Percentiles rank a stretch among this genome's conserved stretches.
Evolutionary conservation across 129 eudicot species (phyloP).

Genomic region (Helianthus tuberosus): DNA sequence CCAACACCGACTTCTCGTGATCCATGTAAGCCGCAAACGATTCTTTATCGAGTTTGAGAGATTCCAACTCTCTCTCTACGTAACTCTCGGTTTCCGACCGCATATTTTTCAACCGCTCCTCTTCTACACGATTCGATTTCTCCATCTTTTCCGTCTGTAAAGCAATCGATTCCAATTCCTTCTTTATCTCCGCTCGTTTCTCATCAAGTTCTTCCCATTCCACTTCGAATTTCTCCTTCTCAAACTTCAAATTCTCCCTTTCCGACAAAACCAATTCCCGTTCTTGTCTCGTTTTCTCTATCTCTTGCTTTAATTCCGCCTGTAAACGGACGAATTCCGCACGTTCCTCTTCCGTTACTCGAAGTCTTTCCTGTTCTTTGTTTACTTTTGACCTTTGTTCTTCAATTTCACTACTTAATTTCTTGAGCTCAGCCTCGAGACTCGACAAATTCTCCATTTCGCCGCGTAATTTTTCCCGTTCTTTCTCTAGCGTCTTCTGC

Average conservation of each 20-base stretch:
- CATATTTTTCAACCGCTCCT: slow-evolving; percentile 66
- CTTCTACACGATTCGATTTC: slow-evolving; percentile 60
- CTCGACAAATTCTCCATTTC: slow-evolving; percentile 63
- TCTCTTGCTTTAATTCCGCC: slow-evolving; percentile 74
- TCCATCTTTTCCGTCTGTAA: slow-evolving; percentile 55
- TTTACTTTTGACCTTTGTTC: slow-evolving; percentile 45
- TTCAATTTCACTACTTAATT: slow-evolving; percentile 52
- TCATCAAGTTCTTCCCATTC: slow-evolving; percentile 98
- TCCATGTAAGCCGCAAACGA: slow-evolving; percentile 84
- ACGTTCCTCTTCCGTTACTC: slow-evolving; percentile 85
- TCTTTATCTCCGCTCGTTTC: slow-evolving; percentile 61
- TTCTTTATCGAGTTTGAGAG: slow-evolving; percentile 70
- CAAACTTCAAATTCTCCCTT: slow-evolving; percentile 75
- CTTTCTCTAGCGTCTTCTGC: slow-evolving; percentile 67
- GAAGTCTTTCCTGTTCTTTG: slow-evolving; percentile 67
- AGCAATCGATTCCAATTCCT: slow-evolving; percentile 54
- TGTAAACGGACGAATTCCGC: slow-evolving; percentile 65
- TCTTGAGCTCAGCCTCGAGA: slow-evolving; percentile 74
- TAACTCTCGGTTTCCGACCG: slow-evolving; percentile 59
- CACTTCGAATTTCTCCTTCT: slow-evolving; percentile 75
- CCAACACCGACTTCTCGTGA: slow-evolving; percentile 60
- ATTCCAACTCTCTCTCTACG: slow-evolving; percentile 73
- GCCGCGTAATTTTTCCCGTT: slow-evolving; percentile 55
- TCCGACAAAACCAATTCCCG: slow-evolving; percentile 71
- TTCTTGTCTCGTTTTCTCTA: slow-evolving; percentile 63